Percentiles rank a stretch among this genome's conserved stretches.
These are phyloP conservation scores for Trametes meyenii DNA, from an alignment of 768 basidiomycete genomes.

Conservation along the genomic window DNA sequence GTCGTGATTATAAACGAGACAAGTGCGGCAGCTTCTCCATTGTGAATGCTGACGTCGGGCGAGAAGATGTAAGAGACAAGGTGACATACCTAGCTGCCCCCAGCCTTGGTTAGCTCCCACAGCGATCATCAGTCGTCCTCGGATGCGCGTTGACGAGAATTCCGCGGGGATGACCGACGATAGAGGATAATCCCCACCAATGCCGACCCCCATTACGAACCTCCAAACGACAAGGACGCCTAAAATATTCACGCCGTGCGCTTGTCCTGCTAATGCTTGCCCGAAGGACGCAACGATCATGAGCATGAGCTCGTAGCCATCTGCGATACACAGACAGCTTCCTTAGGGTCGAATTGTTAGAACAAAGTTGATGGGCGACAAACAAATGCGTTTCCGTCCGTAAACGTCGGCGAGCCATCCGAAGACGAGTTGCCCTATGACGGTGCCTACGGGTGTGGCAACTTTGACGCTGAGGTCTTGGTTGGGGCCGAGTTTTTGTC, in stretches of 20 bases:
- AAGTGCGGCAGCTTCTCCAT: slow-evolving; percentile 58
- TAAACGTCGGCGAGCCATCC: slow-evolving; percentile 48
- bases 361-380: slow-evolving; percentile 16
- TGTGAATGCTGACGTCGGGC: no score
- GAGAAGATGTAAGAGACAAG: not conserved
- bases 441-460: slow-evolving; percentile 43
- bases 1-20: slow-evolving; percentile 65
- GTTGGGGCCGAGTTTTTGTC: slow-evolving; percentile 39
- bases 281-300: slow-evolving; percentile 81
- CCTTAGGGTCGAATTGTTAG: not conserved
- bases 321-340: slow-evolving; percentile 33
- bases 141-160: slow-evolving; percentile 47
- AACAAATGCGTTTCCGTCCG: slow-evolving; percentile 44
- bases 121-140: slow-evolving; percentile 51
- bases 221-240: slow-evolving; percentile 85
- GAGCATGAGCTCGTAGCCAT: slow-evolving; percentile 76
- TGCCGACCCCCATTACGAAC: slow-evolving; percentile 47
- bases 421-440: slow-evolving; percentile 46
- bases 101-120: slow-evolving; percentile 51
- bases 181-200: slow-evolving; percentile 48
- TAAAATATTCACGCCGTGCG: slow-evolving; percentile 68
- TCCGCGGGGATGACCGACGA: slow-evolving; percentile 50
- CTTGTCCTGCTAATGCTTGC: slow-evolving; percentile 73
- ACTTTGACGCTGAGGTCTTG: slow-evolving; percentile 51
- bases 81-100: slow-evolving; percentile 41